Conservation (phyloP, 2,329 filamentous ascomycete species). For the Aspergillus ochraceoroseus region DNA sequence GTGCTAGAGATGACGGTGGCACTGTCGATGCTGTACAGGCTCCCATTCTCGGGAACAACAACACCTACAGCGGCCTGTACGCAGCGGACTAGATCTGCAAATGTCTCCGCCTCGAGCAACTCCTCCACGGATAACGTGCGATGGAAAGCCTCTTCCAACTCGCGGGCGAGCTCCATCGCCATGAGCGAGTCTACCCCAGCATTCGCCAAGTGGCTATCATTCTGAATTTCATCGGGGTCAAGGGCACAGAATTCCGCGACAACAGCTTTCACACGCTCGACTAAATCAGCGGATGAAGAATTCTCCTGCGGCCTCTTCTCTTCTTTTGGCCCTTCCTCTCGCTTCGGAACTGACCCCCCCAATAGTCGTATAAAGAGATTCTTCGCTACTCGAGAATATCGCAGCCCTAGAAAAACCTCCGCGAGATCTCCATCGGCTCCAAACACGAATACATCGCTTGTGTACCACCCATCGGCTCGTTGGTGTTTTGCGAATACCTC, state of each 20-base stretch:
- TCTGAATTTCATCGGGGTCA: constrained; percentile 12
- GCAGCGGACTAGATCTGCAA: constrained; percentile 28
- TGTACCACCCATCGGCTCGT: constrained; percentile 19
- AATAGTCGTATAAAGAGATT: constrained; percentile 16
- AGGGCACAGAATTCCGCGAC: constrained; percentile 20
- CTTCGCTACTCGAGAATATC: constrained; percentile 26
- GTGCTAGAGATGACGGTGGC: not conserved
- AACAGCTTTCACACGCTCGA: constrained; percentile 12
- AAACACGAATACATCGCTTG: constrained; percentile 36
- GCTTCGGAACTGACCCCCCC: not conserved
- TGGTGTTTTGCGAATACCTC: constrained; percentile 30
- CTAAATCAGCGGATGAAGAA: not conserved
- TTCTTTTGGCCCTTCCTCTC: not conserved
- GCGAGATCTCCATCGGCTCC: constrained; percentile 24
- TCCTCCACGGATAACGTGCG: constrained; percentile 27
- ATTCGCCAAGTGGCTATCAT: constrained; percentile 17
- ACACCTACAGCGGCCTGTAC: constrained; percentile 17
- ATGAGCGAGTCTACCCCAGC: constrained; percentile 51
- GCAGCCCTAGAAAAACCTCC: constrained; percentile 33
- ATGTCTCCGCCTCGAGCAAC: constrained; percentile 30
- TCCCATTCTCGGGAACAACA: not conserved
- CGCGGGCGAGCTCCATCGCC: constrained; percentile 47
- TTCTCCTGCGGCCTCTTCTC: not conserved
- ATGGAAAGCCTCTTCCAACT: constrained; percentile 41
- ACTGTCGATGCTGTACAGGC: not conserved